Conservation (phyloP, 2,329 filamentous ascomycete genomes). For the Colletotrichum sp. region DNA sequence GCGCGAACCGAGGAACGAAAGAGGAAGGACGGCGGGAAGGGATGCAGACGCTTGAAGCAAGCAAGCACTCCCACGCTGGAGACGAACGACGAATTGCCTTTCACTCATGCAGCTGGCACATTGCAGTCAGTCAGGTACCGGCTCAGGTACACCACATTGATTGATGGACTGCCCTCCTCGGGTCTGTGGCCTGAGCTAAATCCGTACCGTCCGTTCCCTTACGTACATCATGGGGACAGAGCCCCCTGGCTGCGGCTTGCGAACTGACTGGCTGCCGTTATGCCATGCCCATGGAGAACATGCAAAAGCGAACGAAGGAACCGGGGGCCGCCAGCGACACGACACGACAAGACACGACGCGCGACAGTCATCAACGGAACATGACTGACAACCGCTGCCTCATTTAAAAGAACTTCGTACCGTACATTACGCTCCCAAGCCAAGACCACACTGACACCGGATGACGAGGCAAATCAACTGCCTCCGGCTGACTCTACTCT, state of each 20-base stretch:
- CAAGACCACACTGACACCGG: background rate
- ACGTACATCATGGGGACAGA: background rate
- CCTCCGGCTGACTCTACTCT: background rate
- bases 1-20: background rate
- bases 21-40: background rate
- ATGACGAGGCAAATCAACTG: background rate
- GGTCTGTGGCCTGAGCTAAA: background rate
- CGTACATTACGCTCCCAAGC: background rate
- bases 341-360: background rate
- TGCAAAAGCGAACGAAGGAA: background rate
- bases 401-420: background rate
- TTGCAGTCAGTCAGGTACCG: background rate
- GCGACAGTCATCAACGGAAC: background rate
- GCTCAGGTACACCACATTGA: background rate
- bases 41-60: background rate
- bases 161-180: background rate
- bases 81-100: background rate
- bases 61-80: background rate
- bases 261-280: background rate
- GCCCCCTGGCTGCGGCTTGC: background rate
- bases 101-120: background rate
- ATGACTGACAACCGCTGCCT: background rate
- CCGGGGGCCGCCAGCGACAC: background rate
- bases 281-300: background rate
- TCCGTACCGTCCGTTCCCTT: background rate